Base-by-base conservation (phyloP, 2,329 filamentous ascomycete genomes). In the Cadophora sp. region DNA sequence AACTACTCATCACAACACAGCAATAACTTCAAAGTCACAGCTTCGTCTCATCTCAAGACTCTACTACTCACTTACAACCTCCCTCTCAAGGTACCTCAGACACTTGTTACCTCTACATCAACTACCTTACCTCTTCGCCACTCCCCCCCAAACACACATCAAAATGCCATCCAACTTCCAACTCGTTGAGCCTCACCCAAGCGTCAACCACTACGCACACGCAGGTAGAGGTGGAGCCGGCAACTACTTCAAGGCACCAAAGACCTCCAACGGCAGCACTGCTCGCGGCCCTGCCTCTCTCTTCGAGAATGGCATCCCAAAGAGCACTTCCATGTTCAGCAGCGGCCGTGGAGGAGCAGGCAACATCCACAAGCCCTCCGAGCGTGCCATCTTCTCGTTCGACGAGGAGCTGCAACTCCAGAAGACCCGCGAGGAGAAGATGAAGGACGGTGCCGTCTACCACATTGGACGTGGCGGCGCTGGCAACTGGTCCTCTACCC, bases 141-240 rank as follows among this genome's bases (percentile, higher is more conserved):
- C 58, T 58, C 33, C 1, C 16, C 41, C 11, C 50, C 36, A 53
- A 36, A 36, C n/a, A n/a, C 41, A 41, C 43, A 18, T 53, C 59
- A 53, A 59, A 58, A 70, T 67, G 72, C 60, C 67, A 51, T 51
- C 70, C 60, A 62, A 62, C 59, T 76, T 75, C 73, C 64, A 68
- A 60, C 67, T 78, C 68, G 72, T 73, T 60, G 75, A 77, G 65
- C 76, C 75, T 50, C 75, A 76, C 69, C 76, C 76, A 63, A 74
- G 69, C 70, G 67, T 72, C 65, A 53, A 59, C 59, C 67, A 62
- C 39, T 76, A 74, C 69, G 67, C 71, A 18, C 72, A 76, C 64
- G 70, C 72, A 22, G 75, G 76, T 16, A 71, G 76, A n/a, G 76
- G 76, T 43, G 76, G 75, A 36, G 73, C 73, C 48, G 76, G 76